Evolutionary conservation across 768 basidiomycete species (phyloP), one percentile per base, ranked within the genome.

Genomic region (Trametes cinnabarina): DNA sequence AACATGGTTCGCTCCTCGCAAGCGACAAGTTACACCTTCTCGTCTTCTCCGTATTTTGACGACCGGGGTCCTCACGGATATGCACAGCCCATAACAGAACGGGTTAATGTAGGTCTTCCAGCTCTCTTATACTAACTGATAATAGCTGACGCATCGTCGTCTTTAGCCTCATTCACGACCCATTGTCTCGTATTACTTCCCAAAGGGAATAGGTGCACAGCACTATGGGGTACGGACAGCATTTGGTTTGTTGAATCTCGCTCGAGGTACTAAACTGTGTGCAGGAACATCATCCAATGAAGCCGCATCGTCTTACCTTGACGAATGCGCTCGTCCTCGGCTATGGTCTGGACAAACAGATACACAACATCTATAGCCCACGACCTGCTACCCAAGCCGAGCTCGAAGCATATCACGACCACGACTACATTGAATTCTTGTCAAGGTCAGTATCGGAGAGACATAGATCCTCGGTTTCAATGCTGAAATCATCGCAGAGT

Each of bases 231-330:
- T 96, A 75, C 54, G 85, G 74, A 10, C 14, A 5, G 14, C 15
- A 17, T n/a, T 9, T 17, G 8, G 10, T 15, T 20, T 25, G 2
- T 15, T 22, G 15, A 10, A 20, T 12, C 15, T 39, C 6, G 2
- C 10, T n/a, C n/a, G n/a, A n/a, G 17, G 19, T 46, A 15, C 39
- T 26, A n/a, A 20, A 2, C 43, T n/a, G 22, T 48, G 42, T 57
- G 41, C 65, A 98, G 96, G 94, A 97, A 82, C 84, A 89, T 47
- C 96, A 99, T 75, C 96, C 96, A 2, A 99, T 99, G 96, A 97
- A 98, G 72, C 96, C 96, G 4, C 94, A 97, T 66, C 82, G 96
- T 23, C 75, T 99, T n/a, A 94, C 96, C 3, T 73, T 99, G 52
- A 98, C 97, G 17, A 99, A 98, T 65, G 87, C 94, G 1, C 82